Percentiles rank a stretch among this genome's conserved stretches.
Evolutionary conservation across 805 yeast species (phyloP).

Genomic region (Metschnikowia amazonensis): DNA sequence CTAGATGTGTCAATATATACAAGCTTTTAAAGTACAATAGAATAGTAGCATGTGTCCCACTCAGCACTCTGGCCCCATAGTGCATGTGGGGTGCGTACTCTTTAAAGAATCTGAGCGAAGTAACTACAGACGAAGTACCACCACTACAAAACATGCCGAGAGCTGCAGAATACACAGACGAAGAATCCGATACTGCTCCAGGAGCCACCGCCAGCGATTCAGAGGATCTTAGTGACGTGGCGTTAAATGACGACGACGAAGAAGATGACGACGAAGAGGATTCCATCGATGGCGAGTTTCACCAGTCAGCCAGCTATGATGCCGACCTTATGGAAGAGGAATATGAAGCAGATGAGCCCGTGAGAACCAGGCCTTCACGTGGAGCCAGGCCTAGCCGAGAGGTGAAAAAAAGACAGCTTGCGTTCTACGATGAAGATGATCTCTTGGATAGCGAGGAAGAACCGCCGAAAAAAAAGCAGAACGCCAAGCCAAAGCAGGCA

Average conservation of each 20-base stretch:
- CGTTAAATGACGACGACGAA: conserved; percentile 13
- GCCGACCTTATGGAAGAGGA: conserved; percentile 11
- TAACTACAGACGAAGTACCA: background rate
- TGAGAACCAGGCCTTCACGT: conserved; percentile 11
- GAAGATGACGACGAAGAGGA: conserved; percentile 11
- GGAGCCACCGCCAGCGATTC: conserved; percentile 11
- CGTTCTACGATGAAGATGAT: conserved; percentile 38
- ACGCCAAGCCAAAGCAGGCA: conserved; percentile 14
- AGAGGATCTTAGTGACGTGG: conserved; percentile 15
- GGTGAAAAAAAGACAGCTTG: conserved; percentile 34
- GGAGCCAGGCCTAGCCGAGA: conserved; percentile 20
- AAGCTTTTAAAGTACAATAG: too few species aligned
- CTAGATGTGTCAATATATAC: too few species aligned
- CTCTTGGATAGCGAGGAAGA: conserved; percentile 26
- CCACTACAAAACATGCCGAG: background rate
- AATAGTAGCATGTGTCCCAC: too few species aligned
- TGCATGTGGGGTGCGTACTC: background rate
- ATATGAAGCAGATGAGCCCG: conserved; percentile 10
- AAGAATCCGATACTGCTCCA: conserved; percentile 11
- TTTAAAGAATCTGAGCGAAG: background rate
- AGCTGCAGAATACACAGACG: conserved; percentile 12
- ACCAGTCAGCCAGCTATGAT: conserved; percentile 2
- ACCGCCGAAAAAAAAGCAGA: conserved; percentile 4
- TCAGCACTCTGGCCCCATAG: too few species aligned
- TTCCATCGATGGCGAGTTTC: conserved; percentile 8